Base-by-base conservation (phyloP, 371 early-diverging fungal species). In the Syncephalastrum sp. region DNA sequence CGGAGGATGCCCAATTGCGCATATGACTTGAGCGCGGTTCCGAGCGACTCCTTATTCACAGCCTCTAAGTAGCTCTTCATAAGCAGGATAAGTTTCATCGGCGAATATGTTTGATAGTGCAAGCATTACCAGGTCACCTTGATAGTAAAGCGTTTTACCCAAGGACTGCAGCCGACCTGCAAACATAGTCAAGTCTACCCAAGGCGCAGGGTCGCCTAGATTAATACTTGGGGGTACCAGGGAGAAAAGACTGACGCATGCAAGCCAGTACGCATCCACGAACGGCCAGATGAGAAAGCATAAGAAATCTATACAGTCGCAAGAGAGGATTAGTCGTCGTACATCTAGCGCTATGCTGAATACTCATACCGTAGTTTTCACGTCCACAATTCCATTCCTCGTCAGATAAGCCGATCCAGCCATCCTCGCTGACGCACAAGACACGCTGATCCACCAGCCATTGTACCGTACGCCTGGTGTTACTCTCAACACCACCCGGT, bases 231-330 rank as follows among this genome's bases (percentile, higher is more conserved):
- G 61, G 4, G 86, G 84, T 12, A 82, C 68, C 51, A 88, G 64
- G 3, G 85, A 69, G 53, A 82, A 85, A 43, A 86, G 59, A 42
- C 82, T 77, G 44, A 86, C 74, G 4, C 84, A 82, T 12, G 85
- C 84, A 44, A 88, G 75, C 94, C 94, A 93, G 67, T 93, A 93
- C 16, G 90, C 87, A 61, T 93, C 94, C 27, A 93, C 75, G 62
- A 92, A 93, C n/a, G 92, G 92, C 94, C 94, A 93, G 24, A 92
- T 70, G 56, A 87, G 61, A 72, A 92, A 93, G 57, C 92, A 91
- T 56, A 88, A 88, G 65, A 92, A 91, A 66, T 93, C 91, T 90
- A 56, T 13, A 47, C 47, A 15, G 45, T 24, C n/a, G 8, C 8
- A 13, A 3, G 12, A 15, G 13, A 10, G 5, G 12, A 33, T 33